These are phyloP conservation scores for Lenwebbia sp. DNA, from an alignment of 345 rosid species.

Conservation along the genomic window DNA sequence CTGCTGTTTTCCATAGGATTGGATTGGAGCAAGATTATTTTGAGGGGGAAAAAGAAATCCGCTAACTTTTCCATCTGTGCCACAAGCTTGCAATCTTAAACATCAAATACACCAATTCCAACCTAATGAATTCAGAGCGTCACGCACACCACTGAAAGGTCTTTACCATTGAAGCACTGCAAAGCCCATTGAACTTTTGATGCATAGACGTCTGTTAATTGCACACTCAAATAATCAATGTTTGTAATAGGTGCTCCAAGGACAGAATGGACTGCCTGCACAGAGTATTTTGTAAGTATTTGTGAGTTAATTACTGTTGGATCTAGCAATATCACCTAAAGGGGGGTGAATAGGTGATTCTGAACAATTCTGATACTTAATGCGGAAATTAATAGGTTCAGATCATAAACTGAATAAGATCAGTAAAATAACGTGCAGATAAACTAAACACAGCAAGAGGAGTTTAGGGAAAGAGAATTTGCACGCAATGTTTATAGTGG, in stretches of 20 bases:
- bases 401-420: no score
- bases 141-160: not conserved
- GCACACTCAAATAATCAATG: conserved; percentile 58
- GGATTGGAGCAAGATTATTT: not conserved
- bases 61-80: not conserved
- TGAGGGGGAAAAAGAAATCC: not conserved
- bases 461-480: no score
- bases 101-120: not conserved
- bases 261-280: conserved; percentile 74
- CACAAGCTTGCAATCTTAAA: not conserved
- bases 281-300: not conserved
- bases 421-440: no score
- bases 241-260: conserved; percentile 67
- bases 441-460: no score
- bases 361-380: no score
- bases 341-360: no score
- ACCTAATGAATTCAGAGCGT: not conserved
- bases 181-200: conserved; percentile 68
- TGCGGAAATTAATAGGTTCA: no score
- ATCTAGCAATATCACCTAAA: no score
- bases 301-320: not conserved
- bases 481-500: no score
- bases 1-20: not conserved
- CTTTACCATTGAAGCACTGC: conserved; percentile 62
- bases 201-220: conserved; percentile 63